A percentile compares a stretch with the other conserved stretches of the same genome.
Conservation (phyloP, 805 yeast species). For the Metschnikowia matae region DNA sequence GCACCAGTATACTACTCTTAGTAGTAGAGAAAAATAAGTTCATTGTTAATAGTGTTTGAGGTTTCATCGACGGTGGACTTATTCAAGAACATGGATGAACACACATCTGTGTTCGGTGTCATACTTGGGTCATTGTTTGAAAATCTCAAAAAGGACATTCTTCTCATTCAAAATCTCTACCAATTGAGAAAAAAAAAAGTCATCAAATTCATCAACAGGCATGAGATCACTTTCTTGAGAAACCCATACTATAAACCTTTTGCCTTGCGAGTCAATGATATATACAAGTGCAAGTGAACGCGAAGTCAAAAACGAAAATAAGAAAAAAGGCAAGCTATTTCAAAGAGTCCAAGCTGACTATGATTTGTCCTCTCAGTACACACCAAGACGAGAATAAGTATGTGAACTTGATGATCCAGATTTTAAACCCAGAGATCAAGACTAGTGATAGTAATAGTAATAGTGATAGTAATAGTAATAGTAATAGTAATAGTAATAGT, state of each 20-base stretch:
- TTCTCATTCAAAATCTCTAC: slow-evolving; percentile 30
- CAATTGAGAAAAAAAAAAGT: slow-evolving; percentile 29
- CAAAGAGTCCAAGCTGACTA: not conserved
- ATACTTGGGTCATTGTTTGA: slow-evolving; percentile 27
- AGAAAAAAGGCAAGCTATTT: too few relatives aligned
- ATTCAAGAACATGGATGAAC: slow-evolving; percentile 21
- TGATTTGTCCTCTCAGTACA: slow-evolving; percentile 6
- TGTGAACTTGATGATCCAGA: slow-evolving; percentile 20
- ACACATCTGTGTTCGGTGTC: slow-evolving; percentile 6
- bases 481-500: too few relatives aligned
- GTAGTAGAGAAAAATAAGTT: too few relatives aligned
- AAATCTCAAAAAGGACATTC: slow-evolving; percentile 28
- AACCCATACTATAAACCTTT: slow-evolving; percentile 21
- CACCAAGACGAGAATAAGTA: slow-evolving; percentile 9
- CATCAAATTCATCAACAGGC: slow-evolving; percentile 24
- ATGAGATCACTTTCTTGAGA: slow-evolving; percentile 27
- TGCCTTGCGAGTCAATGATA: slow-evolving; percentile 15
- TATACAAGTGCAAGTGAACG: not conserved
- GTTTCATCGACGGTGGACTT: slow-evolving; percentile 28
- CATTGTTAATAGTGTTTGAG: too few relatives aligned
- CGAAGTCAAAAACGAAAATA: not conserved
- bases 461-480: too few relatives aligned
- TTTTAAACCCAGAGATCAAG: slow-evolving; percentile 22
- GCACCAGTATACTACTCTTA: too few relatives aligned
- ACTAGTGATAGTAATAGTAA: too few relatives aligned